Evolutionary conservation across 805 yeast species (phyloP).

Genomic region (Cyberlindnera euphorbiiphila): DNA sequence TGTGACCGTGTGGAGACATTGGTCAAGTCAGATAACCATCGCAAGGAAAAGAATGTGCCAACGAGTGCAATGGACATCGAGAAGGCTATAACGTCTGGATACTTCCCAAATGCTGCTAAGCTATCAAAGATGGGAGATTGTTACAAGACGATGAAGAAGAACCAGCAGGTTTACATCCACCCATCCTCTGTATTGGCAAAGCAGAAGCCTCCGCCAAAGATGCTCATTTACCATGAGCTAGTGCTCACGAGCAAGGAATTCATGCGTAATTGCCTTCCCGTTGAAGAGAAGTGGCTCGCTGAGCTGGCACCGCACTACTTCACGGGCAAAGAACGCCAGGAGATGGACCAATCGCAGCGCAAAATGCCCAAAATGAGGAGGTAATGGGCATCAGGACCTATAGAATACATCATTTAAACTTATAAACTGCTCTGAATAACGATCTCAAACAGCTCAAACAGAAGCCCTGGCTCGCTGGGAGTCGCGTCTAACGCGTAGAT

Average conservation of each 20-base stretch:
- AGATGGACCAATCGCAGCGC: slow-evolving; percentile 15
- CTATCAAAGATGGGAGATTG: slow-evolving; percentile 73
- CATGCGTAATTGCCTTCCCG: slow-evolving; percentile 75
- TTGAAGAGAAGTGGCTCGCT: slow-evolving; percentile 66
- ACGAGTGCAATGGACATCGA: slow-evolving; percentile 71
- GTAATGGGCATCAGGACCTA: not conserved
- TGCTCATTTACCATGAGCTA: slow-evolving; percentile 76
- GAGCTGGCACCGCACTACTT: slow-evolving; percentile 67
- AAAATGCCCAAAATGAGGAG: slow-evolving; percentile 23
- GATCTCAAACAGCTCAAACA: too few species aligned
- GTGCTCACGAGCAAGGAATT: slow-evolving; percentile 84
- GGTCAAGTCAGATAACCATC: slow-evolving; percentile 31
- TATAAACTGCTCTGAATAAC: too few species aligned
- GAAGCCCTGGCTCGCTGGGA: too few species aligned
- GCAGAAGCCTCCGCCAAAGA: slow-evolving; percentile 67
- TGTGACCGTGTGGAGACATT: slow-evolving; percentile 52
- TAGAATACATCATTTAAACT: too few species aligned
- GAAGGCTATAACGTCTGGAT: slow-evolving; percentile 83
- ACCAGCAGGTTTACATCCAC: slow-evolving; percentile 74
- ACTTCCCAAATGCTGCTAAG: slow-evolving; percentile 95
- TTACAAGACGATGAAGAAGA: slow-evolving; percentile 59
- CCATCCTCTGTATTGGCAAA: slow-evolving; percentile 75
- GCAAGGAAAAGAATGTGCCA: slow-evolving; percentile 28
- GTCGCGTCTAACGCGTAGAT: too few species aligned
- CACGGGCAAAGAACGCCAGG: slow-evolving; percentile 16